Evolutionary conservation across 805 yeast species (phyloP), one percentile per base, ranked within the genome.

Genomic region (Saturnispora zaruensis): DNA sequence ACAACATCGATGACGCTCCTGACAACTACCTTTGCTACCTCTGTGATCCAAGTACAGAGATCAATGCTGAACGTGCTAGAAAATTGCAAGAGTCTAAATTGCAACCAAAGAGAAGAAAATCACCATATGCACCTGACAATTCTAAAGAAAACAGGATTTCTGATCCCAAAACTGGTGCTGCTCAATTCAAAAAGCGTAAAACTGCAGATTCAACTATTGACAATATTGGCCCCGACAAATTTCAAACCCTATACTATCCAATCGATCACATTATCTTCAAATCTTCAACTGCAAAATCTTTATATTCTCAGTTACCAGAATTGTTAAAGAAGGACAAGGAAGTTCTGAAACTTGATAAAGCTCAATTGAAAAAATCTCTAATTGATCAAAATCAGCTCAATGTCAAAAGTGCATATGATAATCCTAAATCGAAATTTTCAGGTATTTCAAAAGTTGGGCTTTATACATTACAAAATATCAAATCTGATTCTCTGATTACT

Each of bases 11-110:
- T 51, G 82, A 84, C 45, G 95, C 82, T 0, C 96, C 96, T 0
- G 96, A 88, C 50, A 79, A 79, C 48, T 90, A 85, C 62, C 70
- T 78, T 26, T 90, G 98, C 62, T 86, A 85, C 60, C 73, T 73
- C 44, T 90, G 98, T 67, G 83, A 82, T 50, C 63, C 68, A 43
- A 50, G 55, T 23, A 69, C 71, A 50, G 65, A 66, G 45, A 70
- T 79, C 38, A 72, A 76, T 54, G 65, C 76, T 0, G 65, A 61
- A 20, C 56, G 53, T 33, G 71, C 71, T 3, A 62, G 61, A 44
- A 57, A 57, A 45, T 46, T 61, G 2, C 72, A 67, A 52, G 60
- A 77, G 47, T 64, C 64, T n/a, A 55, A 56, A 45, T 43, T 64
- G 33, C 61, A 65, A 50, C 71, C 71, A 11, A 64, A 60, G 40